Conservation (phyloP, 1,284 basidiomycete genomes). For the Nidula niveotomentosa region DNA sequence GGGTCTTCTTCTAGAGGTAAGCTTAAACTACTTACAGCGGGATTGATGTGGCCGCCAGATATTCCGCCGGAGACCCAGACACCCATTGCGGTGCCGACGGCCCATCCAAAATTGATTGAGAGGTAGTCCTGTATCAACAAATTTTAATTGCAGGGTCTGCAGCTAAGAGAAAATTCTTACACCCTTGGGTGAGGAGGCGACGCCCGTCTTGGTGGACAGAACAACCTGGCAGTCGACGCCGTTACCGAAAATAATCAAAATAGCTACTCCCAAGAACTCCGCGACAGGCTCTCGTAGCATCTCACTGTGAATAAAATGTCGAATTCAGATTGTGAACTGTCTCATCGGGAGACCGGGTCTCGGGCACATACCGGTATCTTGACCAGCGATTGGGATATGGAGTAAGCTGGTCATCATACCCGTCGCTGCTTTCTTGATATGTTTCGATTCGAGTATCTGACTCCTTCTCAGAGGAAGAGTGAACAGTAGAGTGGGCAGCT, state of each 20-base stretch:
- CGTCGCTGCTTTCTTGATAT: constrained; percentile 8
- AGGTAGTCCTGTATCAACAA: constrained; percentile 45
- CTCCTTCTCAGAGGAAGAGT: neutral
- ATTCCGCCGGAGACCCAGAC: constrained; percentile 68
- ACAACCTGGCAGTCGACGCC: constrained; percentile 67
- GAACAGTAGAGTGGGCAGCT: neutral
- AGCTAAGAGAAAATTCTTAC: constrained; percentile 37
- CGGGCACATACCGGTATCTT: constrained; percentile 45
- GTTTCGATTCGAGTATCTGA: constrained; percentile 2
- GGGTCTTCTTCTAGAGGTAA: neutral
- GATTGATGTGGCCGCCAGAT: constrained; percentile 80
- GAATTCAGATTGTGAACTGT: constrained; percentile 18
- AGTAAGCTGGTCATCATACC: constrained; percentile 14
- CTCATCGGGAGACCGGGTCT: neutral
- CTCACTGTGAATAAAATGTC: constrained; percentile 15
- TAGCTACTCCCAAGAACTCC: constrained; percentile 56
- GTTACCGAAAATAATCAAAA: constrained; percentile 63
- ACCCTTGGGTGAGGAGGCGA: constrained; percentile 57
- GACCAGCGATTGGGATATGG: constrained; percentile 56
- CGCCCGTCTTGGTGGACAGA: constrained; percentile 48
- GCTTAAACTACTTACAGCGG: constrained; percentile 46
- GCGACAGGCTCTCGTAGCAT: constrained; percentile 61
- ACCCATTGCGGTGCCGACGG: constrained; percentile 61
- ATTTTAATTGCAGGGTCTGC: neutral
- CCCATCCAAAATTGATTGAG: constrained; percentile 69